These are phyloP conservation scores for Torrubiella hemipterigena DNA, from an alignment of 2,329 filamentous ascomycete species.

Conservation along the genomic window DNA sequence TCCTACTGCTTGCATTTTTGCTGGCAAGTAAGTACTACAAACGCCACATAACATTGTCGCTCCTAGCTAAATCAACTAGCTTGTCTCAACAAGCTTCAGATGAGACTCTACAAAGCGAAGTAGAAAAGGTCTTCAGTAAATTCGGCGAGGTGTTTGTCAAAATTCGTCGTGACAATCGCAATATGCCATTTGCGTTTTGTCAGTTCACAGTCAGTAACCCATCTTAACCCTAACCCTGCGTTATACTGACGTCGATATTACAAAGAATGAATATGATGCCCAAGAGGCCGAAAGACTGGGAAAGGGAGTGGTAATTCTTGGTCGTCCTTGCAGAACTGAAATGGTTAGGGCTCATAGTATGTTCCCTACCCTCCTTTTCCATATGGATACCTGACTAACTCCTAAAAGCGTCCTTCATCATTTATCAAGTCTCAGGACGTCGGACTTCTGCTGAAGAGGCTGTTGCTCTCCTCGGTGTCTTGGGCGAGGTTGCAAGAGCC, in stretches of 20 bases:
- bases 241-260: slow-evolving; percentile 15
- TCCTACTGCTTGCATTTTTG: slow-evolving; percentile 48
- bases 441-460: slow-evolving; percentile 31
- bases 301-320: slow-evolving; percentile 35
- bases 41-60: neutral
- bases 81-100: slow-evolving; percentile 39
- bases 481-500: slow-evolving; percentile 30
- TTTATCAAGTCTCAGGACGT: slow-evolving; percentile 24
- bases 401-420: slow-evolving; percentile 33
- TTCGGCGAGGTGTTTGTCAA: slow-evolving; percentile 50
- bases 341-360: slow-evolving; percentile 46
- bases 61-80: slow-evolving; percentile 21
- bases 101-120: slow-evolving; percentile 34
- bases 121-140: slow-evolving; percentile 38
- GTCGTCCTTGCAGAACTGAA: slow-evolving; percentile 47
- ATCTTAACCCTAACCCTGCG: neutral
- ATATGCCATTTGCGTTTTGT: slow-evolving; percentile 53
- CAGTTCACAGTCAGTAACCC: slow-evolving; percentile 44
- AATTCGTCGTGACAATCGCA: slow-evolving; percentile 43
- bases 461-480: slow-evolving; percentile 24
- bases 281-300: slow-evolving; percentile 32
- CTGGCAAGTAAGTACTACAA: slow-evolving; percentile 57
- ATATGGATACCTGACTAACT: slow-evolving; percentile 11
- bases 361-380: slow-evolving; percentile 11
- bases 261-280: slow-evolving; percentile 36